Conservation (phyloP, 2,329 filamentous ascomycete genomes). For the Trichoderma guizhouense region DNA sequence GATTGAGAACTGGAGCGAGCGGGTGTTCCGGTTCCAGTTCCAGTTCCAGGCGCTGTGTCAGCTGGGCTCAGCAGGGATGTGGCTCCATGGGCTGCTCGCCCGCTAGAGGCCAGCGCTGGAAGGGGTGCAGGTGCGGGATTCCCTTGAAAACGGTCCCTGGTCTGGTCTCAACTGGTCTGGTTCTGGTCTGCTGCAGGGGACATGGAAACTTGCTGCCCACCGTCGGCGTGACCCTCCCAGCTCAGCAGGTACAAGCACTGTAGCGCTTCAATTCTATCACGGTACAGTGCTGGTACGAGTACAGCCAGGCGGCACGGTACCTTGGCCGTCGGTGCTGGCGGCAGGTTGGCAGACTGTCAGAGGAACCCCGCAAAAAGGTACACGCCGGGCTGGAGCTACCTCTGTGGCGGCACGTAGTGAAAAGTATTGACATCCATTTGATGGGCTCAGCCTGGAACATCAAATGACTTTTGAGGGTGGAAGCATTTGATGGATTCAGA, state of each 20-base stretch:
- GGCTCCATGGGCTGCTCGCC: constrained; percentile 1
- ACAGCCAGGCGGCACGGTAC: neutral
- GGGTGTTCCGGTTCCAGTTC: constrained; percentile 9
- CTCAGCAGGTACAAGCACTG: neutral
- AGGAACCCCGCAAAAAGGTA: neutral
- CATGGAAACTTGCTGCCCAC: constrained; percentile 3
- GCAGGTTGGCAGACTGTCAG: neutral
- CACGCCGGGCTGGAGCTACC: neutral
- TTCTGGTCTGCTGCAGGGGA: constrained; percentile 1
- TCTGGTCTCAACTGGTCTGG: neutral
- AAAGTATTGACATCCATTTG: neutral
- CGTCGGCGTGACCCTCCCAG: constrained; percentile 10
- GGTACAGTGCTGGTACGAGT: too few species aligned
- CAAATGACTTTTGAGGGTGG: too few species aligned
- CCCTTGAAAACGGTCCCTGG: neutral
- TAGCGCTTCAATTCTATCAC: too few species aligned
- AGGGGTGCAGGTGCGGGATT: neutral
- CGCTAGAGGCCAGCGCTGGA: neutral
- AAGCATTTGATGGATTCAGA: neutral
- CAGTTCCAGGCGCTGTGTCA: constrained; percentile 17
- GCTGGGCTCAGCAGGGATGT: constrained; percentile 14
- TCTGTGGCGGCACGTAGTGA: neutral
- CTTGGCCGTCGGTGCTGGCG: neutral
- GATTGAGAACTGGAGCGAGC: too few species aligned
- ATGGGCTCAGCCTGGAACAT: neutral